A percentile compares a stretch with the other conserved stretches of the same genome.
These are phyloP conservation scores for Cadophora sp. DNA, from an alignment of 2,329 filamentous ascomycete species.

Conservation along the genomic window DNA sequence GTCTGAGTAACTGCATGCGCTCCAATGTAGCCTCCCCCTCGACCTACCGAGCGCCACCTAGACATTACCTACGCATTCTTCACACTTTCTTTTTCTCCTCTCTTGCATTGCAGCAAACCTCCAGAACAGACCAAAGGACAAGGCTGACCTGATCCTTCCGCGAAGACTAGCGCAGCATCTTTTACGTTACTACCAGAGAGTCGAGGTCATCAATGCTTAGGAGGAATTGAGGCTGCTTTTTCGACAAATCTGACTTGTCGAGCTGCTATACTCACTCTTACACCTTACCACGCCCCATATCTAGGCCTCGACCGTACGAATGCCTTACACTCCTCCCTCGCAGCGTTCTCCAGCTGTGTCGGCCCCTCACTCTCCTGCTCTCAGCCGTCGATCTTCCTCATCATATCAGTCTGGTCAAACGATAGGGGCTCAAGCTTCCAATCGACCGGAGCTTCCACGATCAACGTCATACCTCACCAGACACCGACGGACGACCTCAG, in stretches of 20 bases:
- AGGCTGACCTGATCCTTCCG: slow-evolving; percentile 36
- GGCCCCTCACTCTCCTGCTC: slow-evolving; percentile 60
- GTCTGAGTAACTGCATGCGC: slow-evolving; percentile 27
- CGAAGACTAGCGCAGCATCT: slow-evolving; percentile 30
- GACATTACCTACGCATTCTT: slow-evolving; percentile 22
- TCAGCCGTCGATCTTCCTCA: slow-evolving; percentile 61
- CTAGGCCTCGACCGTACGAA: slow-evolving; percentile 52
- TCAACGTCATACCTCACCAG: slow-evolving; percentile 71
- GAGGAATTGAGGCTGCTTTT: slow-evolving; percentile 32
- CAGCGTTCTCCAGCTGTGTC: slow-evolving; percentile 68
- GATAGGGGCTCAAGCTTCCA: slow-evolving; percentile 37
- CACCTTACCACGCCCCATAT: slow-evolving; percentile 16
- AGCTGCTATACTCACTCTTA: slow-evolving; percentile 24
- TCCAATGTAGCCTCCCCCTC: slow-evolving; percentile 25
- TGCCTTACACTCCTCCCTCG: slow-evolving; percentile 89
- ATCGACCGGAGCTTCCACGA: slow-evolving; percentile 62
- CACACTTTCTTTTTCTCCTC: slow-evolving; percentile 17
- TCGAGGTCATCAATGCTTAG: slow-evolving; percentile 33
- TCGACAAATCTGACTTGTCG: slow-evolving; percentile 31
- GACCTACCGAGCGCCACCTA: slow-evolving; percentile 23
- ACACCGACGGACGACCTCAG: slow-evolving; percentile 65
- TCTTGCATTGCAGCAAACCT: slow-evolving; percentile 10
- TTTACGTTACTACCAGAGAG: slow-evolving; percentile 14
- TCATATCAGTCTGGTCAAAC: slow-evolving; percentile 53
- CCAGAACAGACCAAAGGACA: slow-evolving; percentile 14